Percentiles rank a stretch among this genome's conserved stretches.
Evolutionary conservation across 176 grass and related monocot genomes (phyloP).

Genomic region (Neostapfia colusana): DNA sequence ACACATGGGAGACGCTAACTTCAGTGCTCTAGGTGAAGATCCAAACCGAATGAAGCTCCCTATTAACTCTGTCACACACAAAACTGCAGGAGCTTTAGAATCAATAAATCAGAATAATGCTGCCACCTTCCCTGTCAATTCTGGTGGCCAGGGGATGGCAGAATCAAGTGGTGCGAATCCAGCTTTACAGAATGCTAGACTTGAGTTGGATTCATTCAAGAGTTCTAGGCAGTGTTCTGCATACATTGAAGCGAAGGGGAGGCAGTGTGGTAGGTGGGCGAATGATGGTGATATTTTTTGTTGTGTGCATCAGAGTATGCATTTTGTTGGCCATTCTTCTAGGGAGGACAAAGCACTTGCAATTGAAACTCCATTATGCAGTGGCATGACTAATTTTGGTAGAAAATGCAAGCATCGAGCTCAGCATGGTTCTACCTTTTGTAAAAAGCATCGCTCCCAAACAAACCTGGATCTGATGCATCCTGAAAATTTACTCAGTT

Average conservation of each 20-base stretch:
- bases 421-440: conserved; percentile 74
- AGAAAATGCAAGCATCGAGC: conserved; percentile 96
- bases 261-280: conserved; percentile 96
- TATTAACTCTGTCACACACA: not conserved
- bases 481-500: conserved; percentile 44
- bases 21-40: conserved; percentile 4
- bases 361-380: conserved; percentile 62
- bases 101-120: conserved; percentile 38
- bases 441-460: conserved; percentile 81
- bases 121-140: conserved; percentile 21
- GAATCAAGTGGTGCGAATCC: conserved; percentile 38
- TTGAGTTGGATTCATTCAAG: conserved; percentile 49
- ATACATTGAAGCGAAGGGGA: conserved; percentile 83
- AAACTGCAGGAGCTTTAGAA: conserved; percentile 17
- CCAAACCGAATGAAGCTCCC: conserved; percentile 20
- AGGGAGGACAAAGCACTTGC: conserved; percentile 51
- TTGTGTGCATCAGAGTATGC: conserved; percentile 88
- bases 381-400: conserved; percentile 83
- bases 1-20: conserved; percentile 30
- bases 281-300: conserved; percentile 93
- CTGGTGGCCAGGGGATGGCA: conserved; percentile 33
- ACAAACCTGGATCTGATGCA: conserved; percentile 49
- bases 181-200: conserved; percentile 38
- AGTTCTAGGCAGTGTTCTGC: conserved; percentile 86
- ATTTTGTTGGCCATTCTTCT: conserved; percentile 51